Base-by-base conservation (phyloP, 441 rosid species). In the Lepidium campestre region DNA sequence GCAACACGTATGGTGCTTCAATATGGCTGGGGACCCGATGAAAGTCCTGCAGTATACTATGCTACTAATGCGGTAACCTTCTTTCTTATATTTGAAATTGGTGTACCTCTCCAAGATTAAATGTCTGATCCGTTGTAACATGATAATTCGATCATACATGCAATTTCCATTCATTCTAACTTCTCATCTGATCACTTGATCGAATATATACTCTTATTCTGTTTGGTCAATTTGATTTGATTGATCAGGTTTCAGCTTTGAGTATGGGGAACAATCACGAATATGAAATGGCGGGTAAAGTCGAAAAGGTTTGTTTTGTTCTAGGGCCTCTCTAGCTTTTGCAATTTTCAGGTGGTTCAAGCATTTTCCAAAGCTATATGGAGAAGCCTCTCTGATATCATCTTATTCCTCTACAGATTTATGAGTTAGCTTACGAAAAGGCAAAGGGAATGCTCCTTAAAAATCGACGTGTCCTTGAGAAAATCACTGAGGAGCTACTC, bases 21-120 rank as follows among this genome's bases (percentile, higher is more conserved):
- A 66, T 93, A 89, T 72, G 99, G 97, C 8, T 93, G 99, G 98
- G 99, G 97, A 23, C 97, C 99, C 19, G 96, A 93, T 75, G 97
- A 91, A 74, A 91, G 88, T 80, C 93, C 96, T 44, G 97, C 95
- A 41, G 79, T 91, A 47, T 87, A 89, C 86, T 85, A 83, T 55
- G 85, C 85, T 39, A 82, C 73, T 63, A 83, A 80, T 36, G 93
- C 95, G 90, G 99, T 93, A 91, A 70, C 58, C 29, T 39, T 57
- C 62, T 47, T 72, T 74, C 70, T 42, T 75, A 45, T 20, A 35
- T 23, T 52, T 20, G 22, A 19, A 32, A 59, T 67, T 44, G 7
- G 23, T 48, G 32, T 52, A 48, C 37, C 50, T 41, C 61, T 44
- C 29, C 25, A 73, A 27, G 45, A 53, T 10, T 53, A 23, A 20